Base-by-base conservation (phyloP, 1,139 yeast genomes). In the Suhomyces choctaworum region DNA sequence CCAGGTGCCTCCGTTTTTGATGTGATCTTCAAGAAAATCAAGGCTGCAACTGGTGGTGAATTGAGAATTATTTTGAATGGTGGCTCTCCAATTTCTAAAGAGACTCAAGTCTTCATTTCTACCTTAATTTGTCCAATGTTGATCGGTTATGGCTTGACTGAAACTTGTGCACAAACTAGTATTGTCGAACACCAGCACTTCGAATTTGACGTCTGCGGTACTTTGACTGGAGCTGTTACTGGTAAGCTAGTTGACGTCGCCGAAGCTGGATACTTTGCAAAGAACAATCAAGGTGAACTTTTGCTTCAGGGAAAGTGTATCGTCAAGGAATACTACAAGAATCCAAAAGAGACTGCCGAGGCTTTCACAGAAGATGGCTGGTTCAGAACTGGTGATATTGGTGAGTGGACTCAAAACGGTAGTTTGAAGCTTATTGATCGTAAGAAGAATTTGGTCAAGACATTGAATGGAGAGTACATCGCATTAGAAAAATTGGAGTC, bases 321-420 rank as follows among this genome's bases (percentile, higher is more conserved):
- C 34, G 72, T 85, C 22, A 66, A 75, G 23, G 90, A 85, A 54
- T 94, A 94, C 66, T 92, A 75, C 69, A 78, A 82, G 60, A 90
- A 92, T 59, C 83, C 78, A 41, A 72, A 80, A 58, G 97, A 90
- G 65, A 92, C 97, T 21, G 62, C 70, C 34, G 80, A 64, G 20
- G 88, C 95, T 0, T 82, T 86, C 53, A 80, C 87, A 30, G 96
- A 89, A 46, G 73, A 71, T 47, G 95, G 92, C 20, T 94, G 97
- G 97, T 94, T 94, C 71, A 77, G 72, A 58, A 92, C 98, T 29
- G 99, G 99, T 62, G 99, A 94, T 64, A 88, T 94, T 61, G 97
- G 92, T 56, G 92, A 88, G 68, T 89, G 96, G 95, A 76, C 92
- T 29, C 47, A 79, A 16, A 74, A 72, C 47, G 98, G 98, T 50